Evolutionary conservation across 495 filamentous ascomycete species (phyloP).

Genomic region (Neurospora hispaniola): DNA sequence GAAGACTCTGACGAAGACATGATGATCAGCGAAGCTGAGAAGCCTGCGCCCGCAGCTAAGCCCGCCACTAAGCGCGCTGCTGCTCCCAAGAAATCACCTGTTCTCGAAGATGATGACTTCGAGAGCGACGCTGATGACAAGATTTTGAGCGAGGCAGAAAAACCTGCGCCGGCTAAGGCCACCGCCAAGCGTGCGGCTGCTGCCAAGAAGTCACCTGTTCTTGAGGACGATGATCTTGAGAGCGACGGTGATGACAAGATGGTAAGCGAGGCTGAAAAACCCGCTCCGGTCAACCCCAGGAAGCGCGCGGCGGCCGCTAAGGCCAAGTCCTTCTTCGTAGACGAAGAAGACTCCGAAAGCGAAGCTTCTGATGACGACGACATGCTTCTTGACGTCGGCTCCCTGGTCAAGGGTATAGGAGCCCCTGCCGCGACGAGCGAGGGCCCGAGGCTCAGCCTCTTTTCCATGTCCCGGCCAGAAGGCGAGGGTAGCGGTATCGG

Average conservation of each 20-base stretch:
- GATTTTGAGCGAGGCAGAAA: slow-evolving; percentile 13
- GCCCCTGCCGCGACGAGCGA: slow-evolving; percentile 32
- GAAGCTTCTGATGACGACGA: slow-evolving; percentile 40
- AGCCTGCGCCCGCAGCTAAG: not conserved
- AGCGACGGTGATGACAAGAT: not conserved
- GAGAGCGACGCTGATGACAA: slow-evolving; percentile 33
- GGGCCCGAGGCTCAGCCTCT: slow-evolving; percentile 51
- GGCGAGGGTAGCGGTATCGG: slow-evolving; percentile 16
- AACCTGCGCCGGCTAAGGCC: not conserved
- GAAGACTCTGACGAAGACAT: not conserved
- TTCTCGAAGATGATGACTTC: slow-evolving; percentile 27
- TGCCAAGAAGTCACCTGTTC: not conserved
- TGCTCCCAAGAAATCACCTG: slow-evolving; percentile 34
- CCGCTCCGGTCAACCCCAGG: not conserved
- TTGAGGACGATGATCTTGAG: not conserved
- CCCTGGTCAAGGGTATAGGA: slow-evolving; percentile 84
- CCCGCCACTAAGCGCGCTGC: slow-evolving; percentile 28
- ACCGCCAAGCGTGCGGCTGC: not conserved
- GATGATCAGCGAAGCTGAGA: not conserved
- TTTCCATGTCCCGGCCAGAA: slow-evolving; percentile 60
- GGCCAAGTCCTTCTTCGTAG: slow-evolving; percentile 15
- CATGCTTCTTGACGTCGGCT: slow-evolving; percentile 72
- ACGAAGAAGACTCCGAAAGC: slow-evolving; percentile 33
- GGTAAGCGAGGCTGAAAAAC: not conserved
- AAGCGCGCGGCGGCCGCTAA: slow-evolving; percentile 8